Evolutionary conservation across 441 rosid species (phyloP), one percentile per base, ranked within the genome.

Genomic region (Populus tomentosa): DNA sequence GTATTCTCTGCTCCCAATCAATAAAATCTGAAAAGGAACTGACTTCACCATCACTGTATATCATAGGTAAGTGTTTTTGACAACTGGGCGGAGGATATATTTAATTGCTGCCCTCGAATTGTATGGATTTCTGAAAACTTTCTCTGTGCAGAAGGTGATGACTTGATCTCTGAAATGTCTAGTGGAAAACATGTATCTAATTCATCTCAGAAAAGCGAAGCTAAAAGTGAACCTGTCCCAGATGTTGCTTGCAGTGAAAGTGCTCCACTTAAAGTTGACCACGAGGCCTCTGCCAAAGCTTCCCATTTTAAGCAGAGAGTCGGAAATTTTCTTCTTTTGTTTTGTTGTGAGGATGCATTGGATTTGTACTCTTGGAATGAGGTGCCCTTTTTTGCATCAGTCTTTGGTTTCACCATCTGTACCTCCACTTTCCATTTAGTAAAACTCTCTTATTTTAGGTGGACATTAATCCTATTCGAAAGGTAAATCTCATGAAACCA

Each of bases 331-430:
- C 71, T 81, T 72, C 80, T 92, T 77, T 81, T 92, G 78, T 81
- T 91, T 80, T 90, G 93, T 83, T 90, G 78, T 71, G 92, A 89
- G 84, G 88, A 91, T 85, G 86, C 87, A 42, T 75, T 94, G 80
- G 79, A 61, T 78, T 85, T 94, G 70, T 85, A 84, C 79, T 85
- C 89, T 82, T 73, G 88, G 75, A 71, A 88, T 80, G 89, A 91
- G 98, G 97, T 94, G 74, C 84, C 63, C 5, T 30, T 75, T 76
- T 21, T 76, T 62, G 59, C 46, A 71, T 36, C 80, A 62, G 69
- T 78, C 72, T 82, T 78, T 7, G 32, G 67, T 74, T 80, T 76
- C 67, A 38, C 21, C 50, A 78, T 67, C 63, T 73, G 53, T 82
- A 32, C 74, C 69, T 77, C 73, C 33, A 62, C 77, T 80, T 77